These are phyloP conservation scores for Suhomyces anneliseae DNA, from an alignment of 1,139 yeast genomes.

Conservation along the genomic window DNA sequence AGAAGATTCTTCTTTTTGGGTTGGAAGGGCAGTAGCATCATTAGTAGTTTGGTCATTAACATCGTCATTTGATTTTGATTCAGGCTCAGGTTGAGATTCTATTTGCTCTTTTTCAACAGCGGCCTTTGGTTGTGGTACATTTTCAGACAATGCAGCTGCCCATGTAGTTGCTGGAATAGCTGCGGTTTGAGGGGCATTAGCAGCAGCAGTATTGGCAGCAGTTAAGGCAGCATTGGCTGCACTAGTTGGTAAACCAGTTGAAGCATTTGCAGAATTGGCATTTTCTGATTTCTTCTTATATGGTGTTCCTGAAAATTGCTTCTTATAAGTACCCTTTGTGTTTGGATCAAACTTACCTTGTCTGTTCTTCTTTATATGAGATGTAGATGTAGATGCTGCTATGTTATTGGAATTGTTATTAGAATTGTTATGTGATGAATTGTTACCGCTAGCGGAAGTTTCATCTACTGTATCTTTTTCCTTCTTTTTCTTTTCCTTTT, in stretches of 20 bases:
- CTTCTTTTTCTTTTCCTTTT: slow-evolving; percentile 50
- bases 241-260: slow-evolving; percentile 5
- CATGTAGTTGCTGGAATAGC: slow-evolving; percentile 39
- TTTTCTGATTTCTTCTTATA: slow-evolving; percentile 12
- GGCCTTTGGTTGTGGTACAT: slow-evolving; percentile 20
- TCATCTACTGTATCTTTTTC: slow-evolving; percentile 17
- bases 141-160: slow-evolving; percentile 53
- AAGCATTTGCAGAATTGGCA: slow-evolving; percentile 5
- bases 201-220: slow-evolving; percentile 16
- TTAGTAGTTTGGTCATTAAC: slow-evolving; percentile 12
- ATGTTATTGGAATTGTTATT: slow-evolving; percentile 3
- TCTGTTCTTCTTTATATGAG: slow-evolving; percentile 11
- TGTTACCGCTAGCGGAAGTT: slow-evolving; percentile 1
- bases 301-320: slow-evolving; percentile 9
- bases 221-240: slow-evolving; percentile 9
- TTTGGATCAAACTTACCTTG: slow-evolving; percentile 8
- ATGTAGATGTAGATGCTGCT: slow-evolving; percentile 10
- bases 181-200: slow-evolving; percentile 11
- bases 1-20: slow-evolving; percentile 11
- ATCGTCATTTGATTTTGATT: slow-evolving; percentile 10
- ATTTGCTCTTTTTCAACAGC: slow-evolving; percentile 14
- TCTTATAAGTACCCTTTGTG: slow-evolving; percentile 9
- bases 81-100: slow-evolving; percentile 15
- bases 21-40: slow-evolving; percentile 10
- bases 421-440: neutral